Evolutionary conservation across 352 stramenopile species (phyloP).

Genomic region (Phytophthora constricta): DNA sequence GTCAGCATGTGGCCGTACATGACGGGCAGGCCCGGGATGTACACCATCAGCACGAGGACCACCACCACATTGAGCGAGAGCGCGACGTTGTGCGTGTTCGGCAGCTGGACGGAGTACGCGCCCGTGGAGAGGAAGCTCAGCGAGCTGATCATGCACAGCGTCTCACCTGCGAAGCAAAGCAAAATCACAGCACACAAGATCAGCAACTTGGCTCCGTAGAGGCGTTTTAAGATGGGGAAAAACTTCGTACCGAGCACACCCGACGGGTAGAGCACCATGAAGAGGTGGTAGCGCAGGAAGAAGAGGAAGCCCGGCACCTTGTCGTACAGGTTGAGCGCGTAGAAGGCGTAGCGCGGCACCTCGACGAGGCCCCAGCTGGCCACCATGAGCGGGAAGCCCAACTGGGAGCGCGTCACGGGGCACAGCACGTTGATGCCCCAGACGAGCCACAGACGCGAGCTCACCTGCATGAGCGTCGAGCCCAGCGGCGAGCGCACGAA

Average conservation of each 20-base stretch:
- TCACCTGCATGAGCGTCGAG: constrained; percentile 94
- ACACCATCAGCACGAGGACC: constrained; percentile 71
- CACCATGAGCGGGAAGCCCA: constrained; percentile 90
- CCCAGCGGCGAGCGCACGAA: constrained; percentile 96
- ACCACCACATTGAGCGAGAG: constrained; percentile 80
- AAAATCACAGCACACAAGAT: constrained; percentile 23
- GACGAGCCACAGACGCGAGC: constrained; percentile 92
- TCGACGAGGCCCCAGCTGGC: constrained; percentile 89
- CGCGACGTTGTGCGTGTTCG: constrained; percentile 80
- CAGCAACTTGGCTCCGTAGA: neutral
- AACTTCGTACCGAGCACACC: constrained; percentile 91
- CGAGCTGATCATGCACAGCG: constrained; percentile 79
- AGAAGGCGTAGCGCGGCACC: constrained; percentile 98
- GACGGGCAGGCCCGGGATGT: constrained; percentile 78
- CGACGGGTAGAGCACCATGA: constrained; percentile 98
- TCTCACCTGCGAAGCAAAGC: constrained; percentile 48
- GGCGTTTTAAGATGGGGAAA: constrained; percentile 16
- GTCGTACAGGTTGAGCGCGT: constrained; percentile 94
- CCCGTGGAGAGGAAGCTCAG: constrained; percentile 62
- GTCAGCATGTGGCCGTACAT: constrained; percentile 90
- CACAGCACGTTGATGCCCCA: constrained; percentile 94
- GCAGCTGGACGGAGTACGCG: constrained; percentile 74
- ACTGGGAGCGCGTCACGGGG: constrained; percentile 77
- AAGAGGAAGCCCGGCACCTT: constrained; percentile 96
- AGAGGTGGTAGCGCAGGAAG: constrained; percentile 98